Conservation (phyloP, 768 basidiomycete genomes). For the Tylopilus balloui region DNA sequence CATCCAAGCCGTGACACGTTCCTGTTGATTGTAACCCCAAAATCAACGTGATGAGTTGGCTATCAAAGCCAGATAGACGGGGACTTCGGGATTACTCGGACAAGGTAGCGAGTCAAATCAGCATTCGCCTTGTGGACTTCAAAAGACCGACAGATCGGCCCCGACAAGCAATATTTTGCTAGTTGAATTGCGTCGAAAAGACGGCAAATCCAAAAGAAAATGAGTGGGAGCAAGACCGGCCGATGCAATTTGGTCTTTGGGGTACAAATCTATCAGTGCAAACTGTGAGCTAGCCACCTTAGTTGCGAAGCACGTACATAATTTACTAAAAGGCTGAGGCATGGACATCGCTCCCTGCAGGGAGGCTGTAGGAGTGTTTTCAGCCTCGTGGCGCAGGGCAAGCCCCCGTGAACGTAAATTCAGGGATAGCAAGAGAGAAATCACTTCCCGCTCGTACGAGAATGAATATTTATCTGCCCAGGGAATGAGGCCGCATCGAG, state of each 20-base stretch:
- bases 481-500: conserved; percentile 32
- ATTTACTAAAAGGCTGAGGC: not conserved
- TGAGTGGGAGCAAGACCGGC: not conserved
- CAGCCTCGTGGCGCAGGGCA: conserved; percentile 6
- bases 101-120: not conserved
- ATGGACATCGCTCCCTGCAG: not conserved
- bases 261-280: not conserved
- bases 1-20: not conserved
- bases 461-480: conserved; percentile 24
- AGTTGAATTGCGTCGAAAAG: not conserved
- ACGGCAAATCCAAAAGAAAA: not conserved
- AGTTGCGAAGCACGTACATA: conserved; percentile 7
- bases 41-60: not conserved
- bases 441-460: conserved; percentile 3
- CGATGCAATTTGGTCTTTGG: not conserved
- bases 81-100: not conserved
- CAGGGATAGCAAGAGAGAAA: not conserved
- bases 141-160: not conserved
- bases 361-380: not conserved
- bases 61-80: not conserved
- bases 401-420: not conserved
- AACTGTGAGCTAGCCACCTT: not conserved
- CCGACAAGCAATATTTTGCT: not conserved
- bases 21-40: not conserved
- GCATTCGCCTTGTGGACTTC: not conserved